Percentiles rank a stretch among this genome's conserved stretches.
Evolutionary conservation across 257 asterid genomes (phyloP).

Genomic region (Coffea eugenioides): DNA sequence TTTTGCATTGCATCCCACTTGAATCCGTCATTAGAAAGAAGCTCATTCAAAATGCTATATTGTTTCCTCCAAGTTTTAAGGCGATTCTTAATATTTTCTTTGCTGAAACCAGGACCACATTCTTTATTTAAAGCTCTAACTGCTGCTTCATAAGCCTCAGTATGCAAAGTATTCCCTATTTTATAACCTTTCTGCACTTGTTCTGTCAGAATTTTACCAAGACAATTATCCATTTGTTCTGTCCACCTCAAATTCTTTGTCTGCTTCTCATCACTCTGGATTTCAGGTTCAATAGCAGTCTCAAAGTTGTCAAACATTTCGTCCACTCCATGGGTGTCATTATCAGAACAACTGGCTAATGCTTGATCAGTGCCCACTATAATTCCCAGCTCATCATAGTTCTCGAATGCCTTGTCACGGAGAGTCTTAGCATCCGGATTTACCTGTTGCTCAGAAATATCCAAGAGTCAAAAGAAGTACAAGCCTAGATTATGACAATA

Average conservation of each 20-base stretch:
- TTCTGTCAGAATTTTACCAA: background rate
- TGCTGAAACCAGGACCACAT: constrained; percentile 7
- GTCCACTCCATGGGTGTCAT: background rate
- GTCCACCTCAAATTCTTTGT: constrained; percentile 5
- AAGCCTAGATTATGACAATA: too few relatives aligned
- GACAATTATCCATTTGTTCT: constrained; percentile 7
- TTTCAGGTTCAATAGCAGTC: background rate
- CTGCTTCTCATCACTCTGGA: constrained; percentile 7
- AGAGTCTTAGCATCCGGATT: constrained; percentile 11
- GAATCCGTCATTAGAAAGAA: constrained; percentile 10
- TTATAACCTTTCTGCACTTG: constrained; percentile 10
- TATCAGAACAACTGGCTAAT: background rate
- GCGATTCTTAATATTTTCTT: background rate
- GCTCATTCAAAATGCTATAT: constrained; percentile 1
- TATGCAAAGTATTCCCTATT: background rate
- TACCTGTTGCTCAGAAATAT: background rate
- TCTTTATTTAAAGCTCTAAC: constrained; percentile 1
- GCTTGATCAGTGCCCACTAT: background rate
- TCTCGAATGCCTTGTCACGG: background rate
- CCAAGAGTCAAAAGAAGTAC: background rate
- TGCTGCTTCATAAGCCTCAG: constrained; percentile 11
- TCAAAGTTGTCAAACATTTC: background rate
- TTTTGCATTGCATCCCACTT: constrained; percentile 7
- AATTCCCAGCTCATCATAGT: constrained; percentile 5
- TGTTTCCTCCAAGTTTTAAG: constrained; percentile 11